A percentile compares a stretch with the other conserved stretches of the same genome.
Evolutionary conservation across 116 monocot genomes (phyloP).

Genomic region (Trichopus zeylanicus): DNA sequence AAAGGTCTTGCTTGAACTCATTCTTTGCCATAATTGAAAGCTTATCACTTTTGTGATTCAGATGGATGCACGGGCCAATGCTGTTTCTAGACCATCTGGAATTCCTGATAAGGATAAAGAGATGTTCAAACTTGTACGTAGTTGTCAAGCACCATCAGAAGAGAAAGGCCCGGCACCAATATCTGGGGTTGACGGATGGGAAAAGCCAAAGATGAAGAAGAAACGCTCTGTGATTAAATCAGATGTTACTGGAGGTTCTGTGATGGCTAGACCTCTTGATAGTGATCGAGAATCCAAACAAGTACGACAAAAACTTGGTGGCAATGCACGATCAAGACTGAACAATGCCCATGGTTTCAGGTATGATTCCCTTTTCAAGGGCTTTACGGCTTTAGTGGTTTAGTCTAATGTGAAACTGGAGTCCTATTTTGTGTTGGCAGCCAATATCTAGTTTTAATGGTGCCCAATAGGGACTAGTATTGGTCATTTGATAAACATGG

Average conservation of each 20-base stretch:
- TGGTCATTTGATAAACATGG: too few species aligned
- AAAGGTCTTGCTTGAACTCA: conserved; percentile 10
- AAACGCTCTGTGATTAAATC: conserved; percentile 52
- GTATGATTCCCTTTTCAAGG: conserved; percentile 6
- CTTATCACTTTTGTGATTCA: conserved; percentile 6
- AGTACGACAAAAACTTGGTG: conserved; percentile 44
- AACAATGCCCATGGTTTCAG: conserved; percentile 34
- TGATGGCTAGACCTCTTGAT: conserved; percentile 22
- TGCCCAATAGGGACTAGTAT: too few species aligned
- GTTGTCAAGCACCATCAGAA: conserved; percentile 24
- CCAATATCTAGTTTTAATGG: too few species aligned
- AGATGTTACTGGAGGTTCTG: conserved; percentile 30
- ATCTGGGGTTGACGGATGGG: conserved; percentile 10
- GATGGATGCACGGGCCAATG: conserved; percentile 43
- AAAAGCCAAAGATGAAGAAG: conserved; percentile 23
- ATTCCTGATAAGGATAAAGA: conserved; percentile 44
- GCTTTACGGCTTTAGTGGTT: not conserved
- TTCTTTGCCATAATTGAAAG: conserved; percentile 7
- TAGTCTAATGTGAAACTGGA: not conserved
- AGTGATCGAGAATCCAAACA: conserved; percentile 40
- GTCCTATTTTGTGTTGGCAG: not conserved
- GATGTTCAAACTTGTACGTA: conserved; percentile 21
- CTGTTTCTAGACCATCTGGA: conserved; percentile 22
- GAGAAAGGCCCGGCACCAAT: conserved; percentile 24
- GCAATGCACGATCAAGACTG: conserved; percentile 30